Conservation (phyloP, 805 yeast genomes). For the Yueomyces sinensis region DNA sequence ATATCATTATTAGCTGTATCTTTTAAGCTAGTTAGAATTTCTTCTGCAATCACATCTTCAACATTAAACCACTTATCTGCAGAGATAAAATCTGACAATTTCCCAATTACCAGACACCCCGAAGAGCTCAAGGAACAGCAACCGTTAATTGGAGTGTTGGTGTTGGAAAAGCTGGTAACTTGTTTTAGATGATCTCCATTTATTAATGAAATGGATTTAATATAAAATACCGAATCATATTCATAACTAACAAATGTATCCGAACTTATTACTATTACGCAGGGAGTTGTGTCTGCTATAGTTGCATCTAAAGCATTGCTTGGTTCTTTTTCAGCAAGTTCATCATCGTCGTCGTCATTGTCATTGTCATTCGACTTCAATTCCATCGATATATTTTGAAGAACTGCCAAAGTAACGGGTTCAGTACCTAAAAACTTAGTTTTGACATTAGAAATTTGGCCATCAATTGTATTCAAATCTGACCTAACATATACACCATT, state of each 20-base stretch:
- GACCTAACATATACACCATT: slow-evolving; percentile 71
- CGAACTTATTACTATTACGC: slow-evolving; percentile 22
- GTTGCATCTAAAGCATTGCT: slow-evolving; percentile 4
- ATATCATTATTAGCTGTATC: slow-evolving; percentile 1
- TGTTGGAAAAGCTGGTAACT: slow-evolving; percentile 12
- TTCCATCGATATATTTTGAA: slow-evolving; percentile 5
- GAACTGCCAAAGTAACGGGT: slow-evolving; percentile 36
- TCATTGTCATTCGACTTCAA: slow-evolving; percentile 27
- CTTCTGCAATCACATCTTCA: not conserved
- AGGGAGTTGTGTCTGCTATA: slow-evolving; percentile 6
- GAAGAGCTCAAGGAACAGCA: slow-evolving; percentile 15
- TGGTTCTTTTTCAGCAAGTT: slow-evolving; percentile 5
- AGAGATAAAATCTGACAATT: slow-evolving; percentile 10
- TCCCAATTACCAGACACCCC: slow-evolving; percentile 20
- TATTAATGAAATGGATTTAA: slow-evolving; percentile 19
- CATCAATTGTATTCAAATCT: slow-evolving; percentile 41
- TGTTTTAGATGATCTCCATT: slow-evolving; percentile 4
- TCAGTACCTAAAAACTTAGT: slow-evolving; percentile 63
- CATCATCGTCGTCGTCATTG: slow-evolving; percentile 10
- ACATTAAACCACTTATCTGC: slow-evolving; percentile 14
- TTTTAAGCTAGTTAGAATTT: not conserved
- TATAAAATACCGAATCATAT: slow-evolving; percentile 7
- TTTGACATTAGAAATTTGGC: slow-evolving; percentile 49
- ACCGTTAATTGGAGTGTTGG: slow-evolving; percentile 15
- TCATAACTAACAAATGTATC: slow-evolving; percentile 25